Conservation (phyloP, 1,284 basidiomycete species). For the Rhodotorula sp. region DNA sequence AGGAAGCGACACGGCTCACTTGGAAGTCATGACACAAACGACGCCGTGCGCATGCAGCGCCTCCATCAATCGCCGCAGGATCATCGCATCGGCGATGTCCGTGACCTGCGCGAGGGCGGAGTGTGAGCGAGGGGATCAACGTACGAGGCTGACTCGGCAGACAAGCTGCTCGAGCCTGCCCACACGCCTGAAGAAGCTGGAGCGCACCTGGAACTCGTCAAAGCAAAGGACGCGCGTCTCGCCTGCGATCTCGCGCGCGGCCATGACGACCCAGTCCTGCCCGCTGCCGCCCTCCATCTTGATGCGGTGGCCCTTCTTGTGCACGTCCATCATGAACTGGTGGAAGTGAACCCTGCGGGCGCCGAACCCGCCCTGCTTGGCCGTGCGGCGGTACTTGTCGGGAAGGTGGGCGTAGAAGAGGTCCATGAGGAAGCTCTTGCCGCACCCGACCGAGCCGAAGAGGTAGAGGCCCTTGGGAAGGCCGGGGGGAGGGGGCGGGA, state of each 20-base stretch:
- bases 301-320: slow-evolving; percentile 83
- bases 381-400: slow-evolving; percentile 63
- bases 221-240: slow-evolving; percentile 89
- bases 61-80: slow-evolving; percentile 85
- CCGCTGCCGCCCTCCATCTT: slow-evolving; percentile 66
- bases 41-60: slow-evolving; percentile 83
- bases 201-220: slow-evolving; percentile 90
- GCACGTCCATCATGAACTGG: slow-evolving; percentile 98
- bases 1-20: slow-evolving; percentile 58
- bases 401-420: slow-evolving; percentile 91
- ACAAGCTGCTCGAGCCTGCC: too few relatives aligned
- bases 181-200: not conserved
- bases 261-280: slow-evolving; percentile 82
- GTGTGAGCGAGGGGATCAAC: not conserved
- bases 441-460: slow-evolving; percentile 96
- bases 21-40: slow-evolving; percentile 93
- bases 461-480: slow-evolving; percentile 87
- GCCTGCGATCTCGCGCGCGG: slow-evolving; percentile 82
- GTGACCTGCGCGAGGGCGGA: slow-evolving; percentile 65
- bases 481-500: slow-evolving; percentile 64
- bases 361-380: slow-evolving; percentile 14
- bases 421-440: slow-evolving; percentile 99
- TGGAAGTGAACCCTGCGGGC: slow-evolving; percentile 85
- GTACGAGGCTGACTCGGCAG: not conserved
- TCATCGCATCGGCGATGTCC: slow-evolving; percentile 99